Evolutionary conservation across 768 basidiomycete species (phyloP), one percentile per base, ranked within the genome.

Genomic region (Leccinum disarticulatum): DNA sequence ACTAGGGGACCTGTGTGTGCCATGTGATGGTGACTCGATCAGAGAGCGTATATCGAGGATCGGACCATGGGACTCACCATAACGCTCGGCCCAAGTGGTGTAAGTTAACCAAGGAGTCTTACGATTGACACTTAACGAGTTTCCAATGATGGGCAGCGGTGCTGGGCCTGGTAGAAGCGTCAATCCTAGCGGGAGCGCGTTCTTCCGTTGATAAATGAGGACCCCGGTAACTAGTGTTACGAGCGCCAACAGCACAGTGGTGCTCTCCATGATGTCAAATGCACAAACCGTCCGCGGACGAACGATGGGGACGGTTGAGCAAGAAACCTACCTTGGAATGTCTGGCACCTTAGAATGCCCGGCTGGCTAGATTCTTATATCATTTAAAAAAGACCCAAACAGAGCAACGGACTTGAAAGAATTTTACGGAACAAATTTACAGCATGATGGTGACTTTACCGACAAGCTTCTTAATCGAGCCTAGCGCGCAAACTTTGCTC

Each of bases 111-210:
- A 62, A 3, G 65, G 64, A 2, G 31, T 38, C 15, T 19, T 41
- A 25, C 47, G 43, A 46, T 48, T 31, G 27, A 66, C 28, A 15
- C 55, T 51, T 14, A 62, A 15, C 19, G 43, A 58, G 30, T 56
- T 65, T 27, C 65, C 65, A n/a, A 65, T 11, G 25, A 66, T 31
- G 17, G 65, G 65, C 5, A 66, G 13, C 4, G 30, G 33, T 30
- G n/a, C 13, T 4, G 65, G 65, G 6, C 65, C 65, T 2, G 65
- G 65, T 19, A 60, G 64, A 17, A 57, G 57, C 19, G 47, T 54
- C 15, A 53, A 38, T 2, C 46, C 50, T 10, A 28, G 50, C 6
- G 19, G 10, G 1, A 41, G 22, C 5, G 46, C 17, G n/a, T 47
- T 53, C 51, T 33, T 27, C 11, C 25, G 52, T 19, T 6, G 38